Conservation (phyloP, 164 flowering plant genomes). For the Piper betle region DNA sequence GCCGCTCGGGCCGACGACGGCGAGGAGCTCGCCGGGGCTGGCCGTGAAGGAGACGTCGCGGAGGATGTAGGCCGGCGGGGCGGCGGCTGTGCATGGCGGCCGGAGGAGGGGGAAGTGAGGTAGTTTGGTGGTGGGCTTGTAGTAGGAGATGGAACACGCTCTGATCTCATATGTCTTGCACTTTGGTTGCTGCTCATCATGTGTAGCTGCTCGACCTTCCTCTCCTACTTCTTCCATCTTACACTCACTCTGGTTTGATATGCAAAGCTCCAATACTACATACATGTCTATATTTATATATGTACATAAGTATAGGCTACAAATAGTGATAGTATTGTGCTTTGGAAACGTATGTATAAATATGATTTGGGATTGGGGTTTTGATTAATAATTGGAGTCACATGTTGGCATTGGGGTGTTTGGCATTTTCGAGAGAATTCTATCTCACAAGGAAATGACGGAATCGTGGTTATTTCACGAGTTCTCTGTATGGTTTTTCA, state of each 20-base stretch:
- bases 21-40: slow-evolving; percentile 59
- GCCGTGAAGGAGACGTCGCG: slow-evolving; percentile 58
- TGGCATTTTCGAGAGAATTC: too few species aligned
- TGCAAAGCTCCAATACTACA: too few species aligned
- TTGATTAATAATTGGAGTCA: too few species aligned
- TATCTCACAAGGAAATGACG: too few species aligned
- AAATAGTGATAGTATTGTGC: too few species aligned
- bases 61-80: slow-evolving; percentile 53
- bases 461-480: too few species aligned
- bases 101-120: slow-evolving; percentile 27
- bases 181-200: slow-evolving; percentile 5
- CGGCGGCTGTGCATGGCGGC: slow-evolving; percentile 22
- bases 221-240: background rate
- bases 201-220: background rate
- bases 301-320: too few species aligned
- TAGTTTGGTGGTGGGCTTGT: slow-evolving; percentile 31
- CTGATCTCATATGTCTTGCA: slow-evolving; percentile 38
- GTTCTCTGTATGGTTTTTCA: too few species aligned
- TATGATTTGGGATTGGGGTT: too few species aligned
- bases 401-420: too few species aligned
- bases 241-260: background rate
- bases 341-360: too few species aligned
- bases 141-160: slow-evolving; percentile 59
- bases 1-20: slow-evolving; percentile 87
- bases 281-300: too few species aligned